These are phyloP conservation scores for Geotrichum histeridarum DNA, from an alignment of 1,139 yeast genomes.

Conservation along the genomic window DNA sequence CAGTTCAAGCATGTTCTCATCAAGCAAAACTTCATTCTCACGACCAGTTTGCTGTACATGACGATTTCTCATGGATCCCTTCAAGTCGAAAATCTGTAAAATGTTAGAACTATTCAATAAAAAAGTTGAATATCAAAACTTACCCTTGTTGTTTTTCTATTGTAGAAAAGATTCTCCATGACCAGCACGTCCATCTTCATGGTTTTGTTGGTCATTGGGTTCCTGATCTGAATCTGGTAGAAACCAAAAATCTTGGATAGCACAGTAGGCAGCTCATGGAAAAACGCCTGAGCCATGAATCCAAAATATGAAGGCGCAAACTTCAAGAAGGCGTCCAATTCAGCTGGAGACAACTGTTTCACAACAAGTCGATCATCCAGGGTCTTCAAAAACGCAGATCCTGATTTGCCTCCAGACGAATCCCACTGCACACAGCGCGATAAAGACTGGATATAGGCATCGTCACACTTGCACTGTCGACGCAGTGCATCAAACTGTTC, in stretches of 20 bases:
- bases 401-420: conserved; percentile 93
- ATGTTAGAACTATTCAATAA: no score
- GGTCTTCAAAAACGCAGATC: conserved; percentile 89
- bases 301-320: conserved; percentile 97
- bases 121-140: background rate
- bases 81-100: conserved; percentile 69
- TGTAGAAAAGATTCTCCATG: conserved; percentile 92
- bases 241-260: conserved; percentile 93
- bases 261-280: conserved; percentile 90
- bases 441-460: conserved; percentile 76
- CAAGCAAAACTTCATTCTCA: conserved; percentile 88
- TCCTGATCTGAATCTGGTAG: conserved; percentile 85
- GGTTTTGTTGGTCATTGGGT: conserved; percentile 66
- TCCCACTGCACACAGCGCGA: conserved; percentile 95
- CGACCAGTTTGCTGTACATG: conserved; percentile 95
- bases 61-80: conserved; percentile 96
- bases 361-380: conserved; percentile 79
- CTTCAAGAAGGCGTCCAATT: conserved; percentile 86
- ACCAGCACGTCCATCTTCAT: conserved; percentile 87
- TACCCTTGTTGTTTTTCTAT: conserved; percentile 64
- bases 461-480: conserved; percentile 72
- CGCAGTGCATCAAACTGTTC: conserved; percentile 96
- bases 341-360: conserved; percentile 82
- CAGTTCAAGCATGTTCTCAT: conserved; percentile 97
- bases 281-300: conserved; percentile 90